Evolutionary conservation across 2,329 filamentous ascomycete genomes (phyloP), one percentile per base, ranked within the genome.

Genomic region (Colletotrichum spaethianum): DNA sequence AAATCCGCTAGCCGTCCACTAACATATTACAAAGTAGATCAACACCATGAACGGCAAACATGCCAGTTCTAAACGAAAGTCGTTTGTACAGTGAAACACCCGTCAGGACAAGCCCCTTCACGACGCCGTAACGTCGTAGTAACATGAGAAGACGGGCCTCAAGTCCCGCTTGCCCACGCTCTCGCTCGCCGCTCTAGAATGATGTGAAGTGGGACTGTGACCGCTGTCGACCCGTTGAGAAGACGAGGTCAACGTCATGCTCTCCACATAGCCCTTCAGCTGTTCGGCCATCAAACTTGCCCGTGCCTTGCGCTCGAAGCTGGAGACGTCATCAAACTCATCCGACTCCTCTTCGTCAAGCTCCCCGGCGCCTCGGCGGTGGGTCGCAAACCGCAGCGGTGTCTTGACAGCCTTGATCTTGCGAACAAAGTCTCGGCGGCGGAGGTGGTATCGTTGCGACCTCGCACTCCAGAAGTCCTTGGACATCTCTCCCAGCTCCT

Each of bases 391-490:
- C 8, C 82, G 78, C 20, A 84, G 74, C 7, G 83, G 83, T 9
- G 83, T 84, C 33, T 78, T 77, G 1, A 71, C 63, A 0, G 81
- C 67, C 73, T 80, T 83, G 71, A 79, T 75, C 74, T 84, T 85
- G 57, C 83, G 78, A 1, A 85, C 82, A 73, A 84, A 85, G 70
- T 80, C 80, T 40, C 77, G 77, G 11, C 83, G 79, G 18, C 83
- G 80, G 2, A 74, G 74, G 74, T 84, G 82, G 63, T 84, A 84
- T 18, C 82, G 77, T 16, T 74, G 62, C 5, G 81, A 77, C 7
- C 83, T 77, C 1, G 81, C 73, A 31, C 80, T 80, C 82, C 82
- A 85, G 74, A 84, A 84, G 76, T 85, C 83, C 59, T 81, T 80
- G 46, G 79, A 77, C 82, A 85, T 84, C 71, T 85, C 80, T 7